These are phyloP conservation scores for Botrytis paeoniae DNA, from an alignment of 2,329 filamentous ascomycete species.

Conservation along the genomic window DNA sequence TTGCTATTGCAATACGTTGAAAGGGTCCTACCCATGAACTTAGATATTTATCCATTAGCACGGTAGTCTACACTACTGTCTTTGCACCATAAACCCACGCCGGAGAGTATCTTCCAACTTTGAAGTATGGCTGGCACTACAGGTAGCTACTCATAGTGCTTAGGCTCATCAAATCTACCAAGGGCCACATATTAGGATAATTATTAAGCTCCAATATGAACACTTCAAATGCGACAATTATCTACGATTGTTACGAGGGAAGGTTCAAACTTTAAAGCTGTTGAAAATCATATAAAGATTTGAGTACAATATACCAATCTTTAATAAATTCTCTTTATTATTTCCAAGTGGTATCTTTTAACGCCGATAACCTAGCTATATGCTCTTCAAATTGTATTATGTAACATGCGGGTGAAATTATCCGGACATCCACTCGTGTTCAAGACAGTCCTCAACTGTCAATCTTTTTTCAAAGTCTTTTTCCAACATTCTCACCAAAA, in stretches of 20 bases:
- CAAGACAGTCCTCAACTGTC: not conserved
- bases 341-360: not conserved
- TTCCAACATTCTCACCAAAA: not conserved
- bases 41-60: not conserved
- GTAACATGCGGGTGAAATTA: not conserved
- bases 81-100: not conserved
- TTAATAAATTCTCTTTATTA: not conserved
- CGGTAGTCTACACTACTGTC: no score
- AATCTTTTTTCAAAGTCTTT: not conserved
- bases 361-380: not conserved
- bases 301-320: not conserved
- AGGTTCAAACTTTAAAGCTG: not conserved
- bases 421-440: not conserved
- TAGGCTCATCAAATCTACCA: not conserved
- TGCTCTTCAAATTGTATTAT: not conserved
- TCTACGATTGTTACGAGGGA: not conserved
- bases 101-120: not conserved
- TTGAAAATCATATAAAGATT: not conserved
- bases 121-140: not conserved
- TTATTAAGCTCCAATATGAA: not conserved
- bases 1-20: not conserved
- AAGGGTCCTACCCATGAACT: no score
- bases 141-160: not conserved
- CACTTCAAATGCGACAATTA: not conserved
- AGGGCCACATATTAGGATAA: not conserved